Conservation (phyloP, 805 yeast genomes). For the Candida piceae region DNA sequence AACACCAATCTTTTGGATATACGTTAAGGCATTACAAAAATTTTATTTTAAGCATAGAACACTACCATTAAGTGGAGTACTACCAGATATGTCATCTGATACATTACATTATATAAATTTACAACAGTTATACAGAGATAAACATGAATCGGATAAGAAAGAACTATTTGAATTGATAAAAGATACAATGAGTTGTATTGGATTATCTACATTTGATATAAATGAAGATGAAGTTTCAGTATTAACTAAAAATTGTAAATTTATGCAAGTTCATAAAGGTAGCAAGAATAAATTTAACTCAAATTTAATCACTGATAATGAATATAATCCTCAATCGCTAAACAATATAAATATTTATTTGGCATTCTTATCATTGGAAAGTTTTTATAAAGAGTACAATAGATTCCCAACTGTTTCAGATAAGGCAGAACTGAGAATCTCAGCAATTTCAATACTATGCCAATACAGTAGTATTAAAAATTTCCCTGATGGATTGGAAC, state of each 20-base stretch:
- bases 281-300: constrained; percentile 22
- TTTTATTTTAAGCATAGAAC: constrained; percentile 40
- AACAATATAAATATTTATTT: constrained; percentile 32
- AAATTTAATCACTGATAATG: constrained; percentile 10
- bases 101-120: constrained; percentile 56
- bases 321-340: constrained; percentile 8
- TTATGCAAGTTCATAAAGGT: constrained; percentile 47
- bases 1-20: constrained; percentile 53
- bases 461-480: constrained; percentile 15
- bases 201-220: constrained; percentile 27
- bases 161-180: constrained; percentile 33
- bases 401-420: constrained; percentile 14
- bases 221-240: constrained; percentile 33
- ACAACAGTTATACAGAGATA: constrained; percentile 51
- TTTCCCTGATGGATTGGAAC: constrained; percentile 34
- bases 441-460: constrained; percentile 24
- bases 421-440: constrained; percentile 19
- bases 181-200: constrained; percentile 23
- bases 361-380: constrained; percentile 34
- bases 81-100: constrained; percentile 88
- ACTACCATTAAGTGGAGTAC: constrained; percentile 67
- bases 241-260: constrained; percentile 62
- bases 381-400: constrained; percentile 23
- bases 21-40: constrained; percentile 45
- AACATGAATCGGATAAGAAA: constrained; percentile 45